Base-by-base conservation (phyloP, 176 grass and related monocot species). In the Avena eriantha region DNA sequence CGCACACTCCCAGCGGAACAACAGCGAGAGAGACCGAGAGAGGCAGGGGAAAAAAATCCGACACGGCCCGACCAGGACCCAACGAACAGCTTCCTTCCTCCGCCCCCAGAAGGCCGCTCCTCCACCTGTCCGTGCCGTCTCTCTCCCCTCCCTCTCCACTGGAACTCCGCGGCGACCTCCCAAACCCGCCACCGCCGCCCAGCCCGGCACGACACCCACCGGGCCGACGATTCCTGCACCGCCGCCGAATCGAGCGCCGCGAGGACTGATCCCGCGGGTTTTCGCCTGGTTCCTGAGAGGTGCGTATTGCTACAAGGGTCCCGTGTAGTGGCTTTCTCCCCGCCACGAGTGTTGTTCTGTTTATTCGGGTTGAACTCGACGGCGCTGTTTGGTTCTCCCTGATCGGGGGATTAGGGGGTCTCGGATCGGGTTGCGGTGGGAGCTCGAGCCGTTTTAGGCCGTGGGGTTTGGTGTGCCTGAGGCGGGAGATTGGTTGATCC, bases 401-500 rank as follows among this genome's bases (percentile, higher is more conserved):
- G 82, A 16, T 33, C 43, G 35, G 65, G 73, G 23, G 15, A 41
- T 50, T 69, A 31, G 48, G 83, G 10, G 47, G 35, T 47, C 46
- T 78, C 36, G 46, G 83, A 77, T 78, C 59, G 73, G 67, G 17
- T 19, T 46, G 17, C 13, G 23, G 51, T n/a, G 43, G 49, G 53
- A 23, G 18, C 53, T 29, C 2, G 39, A 55, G 66, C 16, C 22
- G 23, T 75, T 54, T n/a, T 76, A 39, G 12, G 23, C 17, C 17
- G 8, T 14, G 19, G 43, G 54, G 19, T 71, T 63, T 4, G 55
- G 41, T 12, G 26, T 63, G 29, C 15, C 3, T 53, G 68, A 50
- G 12, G 18, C 4, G 78, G 50, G 12, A 8, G 50, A 35, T 79
- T 79, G 53, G 87, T 58, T 71, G 87, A 88, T 88, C 81, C 51